Conservation (phyloP, 148 eudicot species). For the Rhododendron ferrugineum region DNA sequence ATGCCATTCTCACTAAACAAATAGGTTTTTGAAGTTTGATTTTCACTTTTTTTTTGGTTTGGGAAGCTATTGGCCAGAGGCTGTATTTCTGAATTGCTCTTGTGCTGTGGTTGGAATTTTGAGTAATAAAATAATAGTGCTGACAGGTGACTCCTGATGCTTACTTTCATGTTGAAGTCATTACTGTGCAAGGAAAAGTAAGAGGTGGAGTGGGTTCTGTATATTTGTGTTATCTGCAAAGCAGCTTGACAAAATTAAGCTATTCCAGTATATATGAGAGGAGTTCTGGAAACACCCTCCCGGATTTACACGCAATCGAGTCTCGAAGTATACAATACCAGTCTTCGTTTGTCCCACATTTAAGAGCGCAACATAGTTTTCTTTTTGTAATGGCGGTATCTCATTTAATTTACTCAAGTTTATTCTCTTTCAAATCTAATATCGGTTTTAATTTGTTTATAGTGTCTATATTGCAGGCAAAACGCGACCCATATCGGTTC, state of each 20-base stretch:
- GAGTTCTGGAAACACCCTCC: not conserved
- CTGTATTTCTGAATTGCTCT: not conserved
- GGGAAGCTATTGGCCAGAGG: not conserved
- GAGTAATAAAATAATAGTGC: not conserved
- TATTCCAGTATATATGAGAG: not conserved
- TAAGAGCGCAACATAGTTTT: not conserved
- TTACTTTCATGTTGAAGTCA: not conserved
- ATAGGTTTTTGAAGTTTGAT: not conserved
- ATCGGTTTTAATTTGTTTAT: not conserved
- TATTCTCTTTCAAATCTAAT: not conserved
- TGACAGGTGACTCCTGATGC: not conserved
- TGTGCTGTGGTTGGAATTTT: not conserved
- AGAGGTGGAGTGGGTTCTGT: not conserved
- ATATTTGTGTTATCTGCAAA: not conserved
- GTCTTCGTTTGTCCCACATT: not conserved
- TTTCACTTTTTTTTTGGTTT: not conserved
- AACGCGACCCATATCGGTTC: constrained; percentile 93
- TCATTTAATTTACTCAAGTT: not conserved
- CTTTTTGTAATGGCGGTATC: not conserved
- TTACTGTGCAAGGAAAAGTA: not conserved
- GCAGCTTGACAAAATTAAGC: not conserved
- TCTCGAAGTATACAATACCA: not conserved
- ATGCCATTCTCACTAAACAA: not conserved
- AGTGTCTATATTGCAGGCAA: constrained; percentile 67
- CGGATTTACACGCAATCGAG: not conserved